phyloP scores from a whole-genome alignment of 192 early-diverging fungal species.

The Paraglomus brasilianum region DNA sequence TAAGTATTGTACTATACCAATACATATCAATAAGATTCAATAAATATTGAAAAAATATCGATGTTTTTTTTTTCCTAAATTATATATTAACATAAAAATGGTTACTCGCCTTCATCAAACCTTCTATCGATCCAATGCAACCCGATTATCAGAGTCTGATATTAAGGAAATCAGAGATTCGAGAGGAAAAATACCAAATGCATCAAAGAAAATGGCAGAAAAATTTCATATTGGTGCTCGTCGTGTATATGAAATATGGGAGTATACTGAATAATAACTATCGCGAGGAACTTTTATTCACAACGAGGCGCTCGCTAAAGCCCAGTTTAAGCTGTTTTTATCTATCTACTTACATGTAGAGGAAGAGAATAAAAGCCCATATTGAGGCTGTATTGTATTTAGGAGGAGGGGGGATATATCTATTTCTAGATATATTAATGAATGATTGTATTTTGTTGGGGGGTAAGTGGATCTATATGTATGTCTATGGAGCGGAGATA shows the following conservation, averaged over 20 bases:
- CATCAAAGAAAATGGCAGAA: constrained; percentile 15
- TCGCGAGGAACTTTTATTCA: too few species aligned
- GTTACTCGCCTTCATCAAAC: constrained; percentile 4
- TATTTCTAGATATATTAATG: too few species aligned
- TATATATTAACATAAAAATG: constrained; percentile 14
- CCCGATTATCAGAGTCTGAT: neutral
- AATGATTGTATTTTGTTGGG: too few species aligned
- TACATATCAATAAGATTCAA: constrained; percentile 12
- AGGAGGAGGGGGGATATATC: too few species aligned
- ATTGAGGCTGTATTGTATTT: too few species aligned
- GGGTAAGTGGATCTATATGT: too few species aligned
- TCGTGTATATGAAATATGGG: constrained; percentile 5
- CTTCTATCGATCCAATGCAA: constrained; percentile 16
- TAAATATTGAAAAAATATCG: constrained; percentile 21
- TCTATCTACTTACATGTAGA: too few species aligned
- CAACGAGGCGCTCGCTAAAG: too few species aligned
- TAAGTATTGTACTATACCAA: constrained; percentile 2
- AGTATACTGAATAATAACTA: constrained; percentile 11
- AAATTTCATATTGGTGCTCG: constrained; percentile 12
- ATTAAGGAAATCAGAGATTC: constrained; percentile 5
- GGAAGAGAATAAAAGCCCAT: too few species aligned
- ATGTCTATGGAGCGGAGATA: too few species aligned
- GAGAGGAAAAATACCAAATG: constrained; percentile 1
- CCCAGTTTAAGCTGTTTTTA: too few species aligned
- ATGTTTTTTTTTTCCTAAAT: constrained; percentile 3